Evolutionary conservation across 768 basidiomycete species (phyloP).

Genomic region (Hirschioporus abietinus): DNA sequence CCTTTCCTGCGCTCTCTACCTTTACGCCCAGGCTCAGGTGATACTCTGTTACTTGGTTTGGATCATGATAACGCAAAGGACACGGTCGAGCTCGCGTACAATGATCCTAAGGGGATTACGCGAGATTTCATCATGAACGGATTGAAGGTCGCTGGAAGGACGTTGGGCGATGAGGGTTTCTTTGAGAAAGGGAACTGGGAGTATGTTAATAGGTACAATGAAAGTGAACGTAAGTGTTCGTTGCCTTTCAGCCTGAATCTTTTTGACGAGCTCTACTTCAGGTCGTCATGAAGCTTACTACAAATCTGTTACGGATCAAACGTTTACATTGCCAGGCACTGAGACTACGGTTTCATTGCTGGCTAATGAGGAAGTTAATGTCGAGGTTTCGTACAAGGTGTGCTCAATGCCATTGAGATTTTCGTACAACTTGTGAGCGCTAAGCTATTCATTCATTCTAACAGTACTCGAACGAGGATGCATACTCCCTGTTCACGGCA

Average conservation of each 20-base stretch:
- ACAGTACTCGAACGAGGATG: constrained; percentile 78
- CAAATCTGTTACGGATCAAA: constrained; percentile 57
- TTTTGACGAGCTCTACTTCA: constrained; percentile 20
- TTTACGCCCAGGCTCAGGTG: constrained; percentile 64
- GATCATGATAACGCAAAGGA: constrained; percentile 72
- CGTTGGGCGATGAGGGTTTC: constrained; percentile 59
- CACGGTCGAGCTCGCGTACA: constrained; percentile 82
- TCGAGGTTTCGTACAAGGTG: constrained; percentile 90
- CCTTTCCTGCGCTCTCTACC: constrained; percentile 77
- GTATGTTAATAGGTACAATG: constrained; percentile 59
- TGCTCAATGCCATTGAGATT: constrained; percentile 7
- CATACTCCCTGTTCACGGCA: constrained; percentile 60
- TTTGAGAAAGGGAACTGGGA: constrained; percentile 72
- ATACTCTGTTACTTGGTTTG: constrained; percentile 86
- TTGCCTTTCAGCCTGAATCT: too few species aligned
- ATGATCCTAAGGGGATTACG: constrained; percentile 72
- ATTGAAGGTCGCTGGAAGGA: constrained; percentile 58
- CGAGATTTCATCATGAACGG: constrained; percentile 84
- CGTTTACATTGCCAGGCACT: constrained; percentile 44
- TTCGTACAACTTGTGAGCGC: background rate
- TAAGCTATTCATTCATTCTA: too few species aligned
- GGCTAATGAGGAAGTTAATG: constrained; percentile 71
- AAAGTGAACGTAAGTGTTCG: constrained; percentile 37
- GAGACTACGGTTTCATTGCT: constrained; percentile 46
- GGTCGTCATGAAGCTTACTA: constrained; percentile 85